phyloP scores from a whole-genome alignment of 2,329 filamentous ascomycete genomes.

The Calonectria hawksworthii region DNA sequence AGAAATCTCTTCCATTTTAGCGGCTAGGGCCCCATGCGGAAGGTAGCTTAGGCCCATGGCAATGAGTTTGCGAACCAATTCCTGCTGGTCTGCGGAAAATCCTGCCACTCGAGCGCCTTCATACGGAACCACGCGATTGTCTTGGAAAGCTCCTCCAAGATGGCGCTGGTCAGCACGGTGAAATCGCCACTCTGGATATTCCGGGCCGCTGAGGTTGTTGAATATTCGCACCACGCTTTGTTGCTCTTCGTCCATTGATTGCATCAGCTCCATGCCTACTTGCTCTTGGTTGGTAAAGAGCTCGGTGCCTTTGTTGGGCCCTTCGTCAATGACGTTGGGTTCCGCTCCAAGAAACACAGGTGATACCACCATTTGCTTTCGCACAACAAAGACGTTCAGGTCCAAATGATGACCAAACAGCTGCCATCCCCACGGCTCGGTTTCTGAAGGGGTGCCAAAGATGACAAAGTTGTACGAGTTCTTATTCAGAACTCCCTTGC shows the following conservation, averaged over 20 bases:
- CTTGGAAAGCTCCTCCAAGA: background rate
- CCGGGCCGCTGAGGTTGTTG: background rate
- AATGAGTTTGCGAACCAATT: background rate
- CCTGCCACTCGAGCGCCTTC: background rate
- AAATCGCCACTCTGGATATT: background rate
- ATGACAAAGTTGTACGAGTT: background rate
- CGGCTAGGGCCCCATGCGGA: background rate
- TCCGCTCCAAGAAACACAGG: background rate
- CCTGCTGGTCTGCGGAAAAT: background rate
- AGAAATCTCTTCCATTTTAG: background rate
- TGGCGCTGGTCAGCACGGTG: background rate
- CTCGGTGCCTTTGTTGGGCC: background rate
- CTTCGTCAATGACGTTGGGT: background rate
- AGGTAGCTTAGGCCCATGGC: background rate
- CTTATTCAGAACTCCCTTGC: background rate
- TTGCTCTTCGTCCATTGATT: background rate
- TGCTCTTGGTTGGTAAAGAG: background rate
- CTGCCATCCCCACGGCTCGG: background rate
- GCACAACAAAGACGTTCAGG: background rate
- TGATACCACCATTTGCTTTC: background rate
- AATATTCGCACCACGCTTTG: background rate
- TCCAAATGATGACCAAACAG: background rate
- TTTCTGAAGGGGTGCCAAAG: background rate
- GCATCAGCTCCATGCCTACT: background rate
- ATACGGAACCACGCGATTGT: background rate